A percentile compares a stretch with the other conserved stretches of the same genome.
Evolutionary conservation across 768 basidiomycete species (phyloP).

Genomic region (Rhodocollybia butyracea): DNA sequence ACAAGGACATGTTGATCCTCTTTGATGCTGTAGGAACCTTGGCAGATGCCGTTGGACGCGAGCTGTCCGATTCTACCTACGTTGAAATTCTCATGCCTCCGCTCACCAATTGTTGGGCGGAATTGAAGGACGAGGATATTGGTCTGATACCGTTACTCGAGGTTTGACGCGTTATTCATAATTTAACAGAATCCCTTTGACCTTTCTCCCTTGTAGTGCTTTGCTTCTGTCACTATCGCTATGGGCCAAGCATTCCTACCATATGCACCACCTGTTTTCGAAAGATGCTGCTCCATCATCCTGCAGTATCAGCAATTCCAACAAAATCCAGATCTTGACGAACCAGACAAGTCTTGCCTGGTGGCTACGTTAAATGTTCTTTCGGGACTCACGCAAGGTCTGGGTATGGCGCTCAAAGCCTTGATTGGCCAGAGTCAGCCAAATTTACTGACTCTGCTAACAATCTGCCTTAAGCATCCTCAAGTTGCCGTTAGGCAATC

Average conservation of each 20-base stretch:
- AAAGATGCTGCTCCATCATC: slow-evolving; percentile 85
- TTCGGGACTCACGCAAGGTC: slow-evolving; percentile 92
- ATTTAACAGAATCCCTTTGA: background rate
- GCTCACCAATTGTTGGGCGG: slow-evolving; percentile 85
- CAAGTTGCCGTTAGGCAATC: slow-evolving; percentile 95
- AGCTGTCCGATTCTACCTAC: slow-evolving; percentile 79
- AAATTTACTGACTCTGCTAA: slow-evolving; percentile 75
- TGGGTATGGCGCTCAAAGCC: slow-evolving; percentile 73
- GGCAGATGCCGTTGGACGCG: slow-evolving; percentile 91
- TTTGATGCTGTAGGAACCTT: slow-evolving; percentile 99
- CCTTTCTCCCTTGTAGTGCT: slow-evolving; percentile 67
- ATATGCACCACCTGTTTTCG: slow-evolving; percentile 89
- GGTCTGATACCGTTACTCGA: slow-evolving; percentile 94
- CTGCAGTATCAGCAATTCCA: slow-evolving; percentile 85
- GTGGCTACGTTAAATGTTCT: slow-evolving; percentile 97
- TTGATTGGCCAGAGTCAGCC: slow-evolving; percentile 71
- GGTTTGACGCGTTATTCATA: slow-evolving; percentile 40
- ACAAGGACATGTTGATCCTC: slow-evolving; percentile 97
- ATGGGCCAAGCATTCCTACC: slow-evolving; percentile 87
- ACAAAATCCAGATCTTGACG: slow-evolving; percentile 86
- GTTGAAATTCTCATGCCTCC: slow-evolving; percentile 98
- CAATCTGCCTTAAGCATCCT: slow-evolving; percentile 90
- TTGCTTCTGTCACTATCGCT: slow-evolving; percentile 96
- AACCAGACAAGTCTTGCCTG: slow-evolving; percentile 96
- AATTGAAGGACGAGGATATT: slow-evolving; percentile 85